phyloP scores from a whole-genome alignment of 768 basidiomycete species.

The Tulasnella sp. region DNA sequence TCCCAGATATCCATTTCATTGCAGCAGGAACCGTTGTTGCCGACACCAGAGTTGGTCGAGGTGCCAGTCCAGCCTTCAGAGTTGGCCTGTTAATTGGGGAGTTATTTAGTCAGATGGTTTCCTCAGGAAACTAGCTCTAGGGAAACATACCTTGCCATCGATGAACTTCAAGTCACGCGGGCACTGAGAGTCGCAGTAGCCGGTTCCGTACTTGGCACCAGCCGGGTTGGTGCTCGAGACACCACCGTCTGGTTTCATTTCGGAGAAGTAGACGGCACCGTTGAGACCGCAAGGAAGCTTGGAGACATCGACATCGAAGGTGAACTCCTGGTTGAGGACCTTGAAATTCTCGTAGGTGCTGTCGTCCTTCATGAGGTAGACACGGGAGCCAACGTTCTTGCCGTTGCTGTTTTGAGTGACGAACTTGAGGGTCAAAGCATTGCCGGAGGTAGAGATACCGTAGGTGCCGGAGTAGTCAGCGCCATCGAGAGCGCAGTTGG shows the following conservation, averaged over 20 bases:
- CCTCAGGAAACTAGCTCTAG: neutral
- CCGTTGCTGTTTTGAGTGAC: constrained; percentile 20
- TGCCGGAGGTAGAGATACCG: constrained; percentile 27
- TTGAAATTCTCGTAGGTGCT: constrained; percentile 48
- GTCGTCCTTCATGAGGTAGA: constrained; percentile 48
- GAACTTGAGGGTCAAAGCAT: constrained; percentile 28
- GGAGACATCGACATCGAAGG: constrained; percentile 57
- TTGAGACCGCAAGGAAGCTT: constrained; percentile 58
- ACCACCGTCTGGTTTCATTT: constrained; percentile 59
- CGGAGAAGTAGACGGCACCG: constrained; percentile 57
- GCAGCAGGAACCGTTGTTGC: constrained; percentile 50
- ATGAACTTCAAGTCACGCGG: constrained; percentile 59
- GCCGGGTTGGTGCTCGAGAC: constrained; percentile 49
- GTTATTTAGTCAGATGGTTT: neutral
- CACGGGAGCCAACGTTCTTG: constrained; percentile 28
- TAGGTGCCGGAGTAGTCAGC: constrained; percentile 31
- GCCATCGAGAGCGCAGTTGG: constrained; percentile 39
- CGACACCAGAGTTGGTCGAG: constrained; percentile 45
- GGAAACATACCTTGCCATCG: constrained; percentile 45
- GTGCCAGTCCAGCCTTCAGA: constrained; percentile 42
- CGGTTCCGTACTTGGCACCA: constrained; percentile 58
- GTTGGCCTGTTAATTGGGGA: constrained; percentile 43
- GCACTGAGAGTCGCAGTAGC: constrained; percentile 63
- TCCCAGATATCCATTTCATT: constrained; percentile 61
- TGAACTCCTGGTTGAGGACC: constrained; percentile 54